phyloP scores from a whole-genome alignment of 2,329 filamentous ascomycete species.

The Fusarium miscanthi region DNA sequence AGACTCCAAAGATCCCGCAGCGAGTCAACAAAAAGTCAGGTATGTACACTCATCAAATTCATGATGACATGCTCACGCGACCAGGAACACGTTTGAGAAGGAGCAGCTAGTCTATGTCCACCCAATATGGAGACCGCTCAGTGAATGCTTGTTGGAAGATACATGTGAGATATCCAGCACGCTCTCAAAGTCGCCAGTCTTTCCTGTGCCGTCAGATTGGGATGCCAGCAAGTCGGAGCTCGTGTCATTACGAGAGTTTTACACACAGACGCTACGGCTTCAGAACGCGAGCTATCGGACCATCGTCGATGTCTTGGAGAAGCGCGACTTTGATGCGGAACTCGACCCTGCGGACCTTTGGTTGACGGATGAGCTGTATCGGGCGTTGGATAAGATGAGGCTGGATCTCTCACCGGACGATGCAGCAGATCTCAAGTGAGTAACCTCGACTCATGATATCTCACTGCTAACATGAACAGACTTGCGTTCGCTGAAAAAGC shows the following conservation, averaged over 20 bases:
- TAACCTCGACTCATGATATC: accelerated
- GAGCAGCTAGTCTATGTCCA: slow-evolving; percentile 37
- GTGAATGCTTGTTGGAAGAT: slow-evolving; percentile 38
- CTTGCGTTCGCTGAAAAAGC: slow-evolving; percentile 9
- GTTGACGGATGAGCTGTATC: slow-evolving; percentile 33
- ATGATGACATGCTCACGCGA: slow-evolving; percentile 1
- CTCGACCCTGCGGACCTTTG: slow-evolving; percentile 36
- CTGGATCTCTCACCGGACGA: slow-evolving; percentile 25
- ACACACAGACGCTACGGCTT: slow-evolving; percentile 32
- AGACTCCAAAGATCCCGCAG: slow-evolving; percentile 19
- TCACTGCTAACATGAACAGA: not conserved
- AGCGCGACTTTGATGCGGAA: slow-evolving; percentile 30
- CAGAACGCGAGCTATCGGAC: slow-evolving; percentile 32
- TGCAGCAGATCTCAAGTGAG: slow-evolving; percentile 31
- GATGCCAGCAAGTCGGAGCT: slow-evolving; percentile 40
- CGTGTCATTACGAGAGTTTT: slow-evolving; percentile 38
- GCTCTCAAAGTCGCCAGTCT: slow-evolving; percentile 39
- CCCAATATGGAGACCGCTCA: slow-evolving; percentile 40
- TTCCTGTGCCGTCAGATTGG: slow-evolving; percentile 36
- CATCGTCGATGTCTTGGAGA: slow-evolving; percentile 31
- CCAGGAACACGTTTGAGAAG: slow-evolving; percentile 32
- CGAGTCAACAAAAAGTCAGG: slow-evolving; percentile 33
- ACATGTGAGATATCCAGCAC: slow-evolving; percentile 37
- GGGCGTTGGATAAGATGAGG: slow-evolving; percentile 35
- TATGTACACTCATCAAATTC: slow-evolving; percentile 17